Conservation (phyloP, 306 rosid species). For the Rubus idaeus region DNA sequence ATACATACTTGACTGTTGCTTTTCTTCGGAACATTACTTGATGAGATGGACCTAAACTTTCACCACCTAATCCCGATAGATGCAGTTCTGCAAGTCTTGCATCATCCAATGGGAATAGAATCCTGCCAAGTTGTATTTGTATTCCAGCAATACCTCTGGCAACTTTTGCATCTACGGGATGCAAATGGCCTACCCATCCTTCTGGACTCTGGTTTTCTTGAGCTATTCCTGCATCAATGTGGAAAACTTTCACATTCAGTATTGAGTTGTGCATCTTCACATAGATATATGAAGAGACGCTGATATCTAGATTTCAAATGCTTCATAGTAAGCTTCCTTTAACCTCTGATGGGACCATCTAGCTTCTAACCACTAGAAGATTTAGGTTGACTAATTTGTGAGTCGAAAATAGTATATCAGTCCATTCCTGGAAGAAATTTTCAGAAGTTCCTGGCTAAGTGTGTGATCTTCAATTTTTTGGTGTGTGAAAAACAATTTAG, state of each 20-base stretch:
- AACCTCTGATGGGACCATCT: neutral
- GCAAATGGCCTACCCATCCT: conserved; percentile 68
- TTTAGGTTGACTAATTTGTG: neutral
- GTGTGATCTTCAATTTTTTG: neutral
- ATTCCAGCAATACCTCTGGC: conserved; percentile 77
- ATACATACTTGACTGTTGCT: conserved; percentile 51
- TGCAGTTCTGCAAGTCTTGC: conserved; percentile 90
- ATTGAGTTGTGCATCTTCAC: neutral
- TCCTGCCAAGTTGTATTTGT: conserved; percentile 69
- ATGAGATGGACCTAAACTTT: conserved; percentile 62
- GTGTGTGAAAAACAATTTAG: neutral
- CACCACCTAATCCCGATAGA: conserved; percentile 71
- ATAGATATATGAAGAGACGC: neutral
- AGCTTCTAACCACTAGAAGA: neutral
- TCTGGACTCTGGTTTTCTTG: conserved; percentile 45
- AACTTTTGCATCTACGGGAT: conserved; percentile 72
- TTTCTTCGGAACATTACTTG: conserved; percentile 51
- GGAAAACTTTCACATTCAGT: neutral
- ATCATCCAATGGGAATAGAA: conserved; percentile 64
- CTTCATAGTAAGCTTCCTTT: neutral
- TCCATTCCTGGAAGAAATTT: neutral
- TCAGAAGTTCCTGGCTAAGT: neutral
- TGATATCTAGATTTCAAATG: too few species aligned
- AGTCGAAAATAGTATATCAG: conserved; percentile 8
- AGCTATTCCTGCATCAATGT: conserved; percentile 46